phyloP scores from a whole-genome alignment of 306 rosid genomes.

The Rosa chinensis region DNA sequence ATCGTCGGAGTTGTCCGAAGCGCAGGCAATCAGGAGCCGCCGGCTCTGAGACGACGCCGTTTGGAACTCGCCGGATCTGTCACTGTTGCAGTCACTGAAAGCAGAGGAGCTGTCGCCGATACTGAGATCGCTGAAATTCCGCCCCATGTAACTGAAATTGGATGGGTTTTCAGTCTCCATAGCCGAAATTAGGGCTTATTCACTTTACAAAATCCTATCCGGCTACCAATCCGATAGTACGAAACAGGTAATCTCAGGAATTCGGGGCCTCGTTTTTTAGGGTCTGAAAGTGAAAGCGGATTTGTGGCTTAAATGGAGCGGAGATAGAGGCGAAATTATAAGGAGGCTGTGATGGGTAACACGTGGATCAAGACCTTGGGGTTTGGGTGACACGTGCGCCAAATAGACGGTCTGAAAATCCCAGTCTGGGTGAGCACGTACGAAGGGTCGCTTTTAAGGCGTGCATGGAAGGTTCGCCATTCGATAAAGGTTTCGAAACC shows the following conservation, averaged over 20 bases:
- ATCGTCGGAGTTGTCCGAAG: conserved; percentile 82
- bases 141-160: conserved; percentile 50
- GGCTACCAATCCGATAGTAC: neutral
- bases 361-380: conserved; percentile 32
- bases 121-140: conserved; percentile 52
- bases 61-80: conserved; percentile 81
- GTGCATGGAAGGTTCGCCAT: conserved; percentile 45
- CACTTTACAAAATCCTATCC: conserved; percentile 15
- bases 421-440: conserved; percentile 45
- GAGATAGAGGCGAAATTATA: conserved; percentile 1
- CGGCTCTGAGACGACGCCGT: conserved; percentile 64
- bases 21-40: conserved; percentile 56
- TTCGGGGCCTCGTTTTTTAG: neutral
- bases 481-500: conserved; percentile 33
- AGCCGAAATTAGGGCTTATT: neutral
- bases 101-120: conserved; percentile 63
- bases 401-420: conserved; percentile 27
- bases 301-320: conserved; percentile 15
- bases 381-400: conserved; percentile 60
- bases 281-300: conserved; percentile 6
- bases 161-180: conserved; percentile 57
- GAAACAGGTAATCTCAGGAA: no score
- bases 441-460: conserved; percentile 57
- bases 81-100: conserved; percentile 94
- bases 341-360: conserved; percentile 17